Evolutionary conservation across 192 early-diverging fungal genomes (phyloP).

Genomic region (Coemansia sp.): DNA sequence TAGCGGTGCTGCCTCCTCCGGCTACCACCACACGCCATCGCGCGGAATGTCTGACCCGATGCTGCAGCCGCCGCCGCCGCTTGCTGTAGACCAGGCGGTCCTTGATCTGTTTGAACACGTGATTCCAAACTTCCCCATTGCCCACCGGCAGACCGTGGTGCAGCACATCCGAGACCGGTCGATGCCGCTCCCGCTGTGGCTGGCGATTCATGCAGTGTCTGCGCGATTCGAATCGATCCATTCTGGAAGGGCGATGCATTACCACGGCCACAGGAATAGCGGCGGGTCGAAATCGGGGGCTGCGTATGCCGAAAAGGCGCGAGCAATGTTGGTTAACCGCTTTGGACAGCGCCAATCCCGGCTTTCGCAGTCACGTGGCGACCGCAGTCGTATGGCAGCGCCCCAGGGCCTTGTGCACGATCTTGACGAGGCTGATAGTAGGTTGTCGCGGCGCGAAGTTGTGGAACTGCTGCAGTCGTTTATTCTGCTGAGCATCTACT

Average conservation of each 20-base stretch:
- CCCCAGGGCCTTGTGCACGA: slow-evolving; percentile 14
- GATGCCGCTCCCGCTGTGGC: slow-evolving; percentile 47
- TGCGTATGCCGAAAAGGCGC: slow-evolving; percentile 45
- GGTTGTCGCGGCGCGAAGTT: slow-evolving; percentile 27
- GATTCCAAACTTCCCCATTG: slow-evolving; percentile 35
- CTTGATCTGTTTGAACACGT: slow-evolving; percentile 45
- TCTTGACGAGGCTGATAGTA: slow-evolving; percentile 10
- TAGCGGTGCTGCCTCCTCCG: not conserved
- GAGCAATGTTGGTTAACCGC: slow-evolving; percentile 38
- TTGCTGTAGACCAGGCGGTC: slow-evolving; percentile 52
- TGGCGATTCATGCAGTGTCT: slow-evolving; percentile 49
- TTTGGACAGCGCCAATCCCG: slow-evolving; percentile 29
- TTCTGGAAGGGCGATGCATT: not conserved
- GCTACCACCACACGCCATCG: not conserved
- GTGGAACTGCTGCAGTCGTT: slow-evolving; percentile 47
- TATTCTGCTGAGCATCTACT: slow-evolving; percentile 42
- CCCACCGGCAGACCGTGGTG: slow-evolving; percentile 49
- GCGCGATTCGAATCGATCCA: slow-evolving; percentile 38
- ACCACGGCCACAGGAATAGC: slow-evolving; percentile 5
- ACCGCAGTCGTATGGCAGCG: slow-evolving; percentile 21
- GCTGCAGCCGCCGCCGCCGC: slow-evolving; percentile 33
- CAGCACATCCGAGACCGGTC: slow-evolving; percentile 41
- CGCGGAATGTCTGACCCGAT: slow-evolving; percentile 30
- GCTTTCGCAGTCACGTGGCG: slow-evolving; percentile 18
- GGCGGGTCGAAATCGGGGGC: slow-evolving; percentile 21